Conservation (phyloP, 176 grass and related monocot species). For the Aegilops bicornis region DNA sequence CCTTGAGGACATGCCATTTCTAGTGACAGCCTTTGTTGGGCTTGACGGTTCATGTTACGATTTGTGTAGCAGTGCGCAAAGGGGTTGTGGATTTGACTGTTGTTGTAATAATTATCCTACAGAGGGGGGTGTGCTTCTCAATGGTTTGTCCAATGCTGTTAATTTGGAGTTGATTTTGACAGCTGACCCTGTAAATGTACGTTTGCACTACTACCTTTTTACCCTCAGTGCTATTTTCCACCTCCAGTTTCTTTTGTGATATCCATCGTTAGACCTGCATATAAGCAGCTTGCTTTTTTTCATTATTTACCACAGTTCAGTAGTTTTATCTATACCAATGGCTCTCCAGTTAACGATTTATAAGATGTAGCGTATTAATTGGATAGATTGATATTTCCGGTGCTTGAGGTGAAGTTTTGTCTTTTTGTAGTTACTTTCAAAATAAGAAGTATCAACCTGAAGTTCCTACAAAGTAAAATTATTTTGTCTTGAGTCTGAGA, state of each 20-base stretch:
- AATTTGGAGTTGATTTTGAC: neutral
- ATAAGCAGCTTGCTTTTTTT: neutral
- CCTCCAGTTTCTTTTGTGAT: neutral
- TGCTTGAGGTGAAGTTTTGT: neutral
- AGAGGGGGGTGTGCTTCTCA: neutral
- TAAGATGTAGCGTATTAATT: neutral
- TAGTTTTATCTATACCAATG: neutral
- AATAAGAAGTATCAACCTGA: neutral
- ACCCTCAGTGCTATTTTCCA: neutral
- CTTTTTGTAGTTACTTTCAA: neutral
- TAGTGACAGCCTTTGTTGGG: neutral
- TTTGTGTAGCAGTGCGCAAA: too few species aligned
- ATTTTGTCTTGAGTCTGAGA: neutral
- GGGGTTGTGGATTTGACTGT: too few species aligned
- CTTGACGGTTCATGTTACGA: too few species aligned
- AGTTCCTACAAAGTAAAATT: neutral
- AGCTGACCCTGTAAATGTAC: too few species aligned
- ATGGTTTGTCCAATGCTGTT: neutral
- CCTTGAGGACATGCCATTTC: neutral
- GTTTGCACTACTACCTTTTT: neutral
- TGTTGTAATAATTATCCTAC: too few species aligned
- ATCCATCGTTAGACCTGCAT: neutral
- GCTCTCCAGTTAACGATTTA: neutral
- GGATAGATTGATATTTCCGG: neutral
- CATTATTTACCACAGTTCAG: neutral